Base-by-base conservation (phyloP, 139 green algal species). In the Chlamydomonas sp. region DNA sequence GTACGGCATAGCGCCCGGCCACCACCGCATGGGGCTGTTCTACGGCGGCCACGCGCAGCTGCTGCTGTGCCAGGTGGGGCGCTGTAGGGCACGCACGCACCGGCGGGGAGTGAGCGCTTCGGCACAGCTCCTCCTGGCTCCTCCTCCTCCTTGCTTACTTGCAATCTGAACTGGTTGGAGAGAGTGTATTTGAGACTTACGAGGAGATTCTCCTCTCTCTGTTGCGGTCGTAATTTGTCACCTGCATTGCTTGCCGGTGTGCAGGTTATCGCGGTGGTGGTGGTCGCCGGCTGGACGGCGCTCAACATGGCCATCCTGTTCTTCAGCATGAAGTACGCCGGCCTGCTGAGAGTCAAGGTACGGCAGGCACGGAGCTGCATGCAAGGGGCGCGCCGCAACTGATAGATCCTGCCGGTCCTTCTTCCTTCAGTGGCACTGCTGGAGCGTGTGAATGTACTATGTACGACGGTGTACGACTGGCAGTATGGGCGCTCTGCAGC, bases 221-320 rank as follows among this genome's bases (percentile, higher is more conserved):
- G 18, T 17, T 18, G 61, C 63, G 10, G 20, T 12, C 63, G 10
- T n/a, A 10, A 62, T 49, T 9, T 15, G 31, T 9, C 69, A 58
- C 69, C 7, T 18, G 3, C 74, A 3, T 4, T 31, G 6, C 59
- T 8, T 15, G 59, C 2, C 16, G 20, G 14, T 1, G 58, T 0
- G 18, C 60, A 86, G 85, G 57, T 93, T 2, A 75, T 97, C 6
- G 93, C 89, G 60, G 77, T 95, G 4, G 5, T 94, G 57, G 87
- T 91, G 9, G 92, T 97, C 49, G 68, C 85, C 16, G 77, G 57
- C 64, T 94, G 82, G 82, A 63, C 59, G 3, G 71, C 68, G 1
- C 6, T 61, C 58, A 72, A 78, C 78, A 82, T 79, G 77, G 4
- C 17, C 17, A 20, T 15, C 6, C 77, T 84, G 60, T 89, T 89